These are phyloP conservation scores for Phytophthora aleatoria DNA, from an alignment of 352 stramenopile genomes.

Conservation along the genomic window DNA sequence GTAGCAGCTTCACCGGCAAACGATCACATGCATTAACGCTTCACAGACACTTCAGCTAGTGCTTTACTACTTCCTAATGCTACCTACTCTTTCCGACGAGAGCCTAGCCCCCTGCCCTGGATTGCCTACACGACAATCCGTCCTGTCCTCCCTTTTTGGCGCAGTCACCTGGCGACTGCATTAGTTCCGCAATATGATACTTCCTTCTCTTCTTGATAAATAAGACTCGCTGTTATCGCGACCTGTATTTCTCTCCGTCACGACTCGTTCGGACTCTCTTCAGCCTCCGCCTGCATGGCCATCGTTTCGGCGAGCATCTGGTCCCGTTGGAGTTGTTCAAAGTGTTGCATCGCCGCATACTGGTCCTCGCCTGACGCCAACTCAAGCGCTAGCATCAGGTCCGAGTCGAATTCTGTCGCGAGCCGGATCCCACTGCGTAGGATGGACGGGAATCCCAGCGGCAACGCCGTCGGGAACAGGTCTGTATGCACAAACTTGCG, in stretches of 20 bases:
- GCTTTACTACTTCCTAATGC: conserved; percentile 15
- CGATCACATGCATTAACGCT: conserved; percentile 11
- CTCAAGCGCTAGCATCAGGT: conserved; percentile 69
- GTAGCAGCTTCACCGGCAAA: background rate
- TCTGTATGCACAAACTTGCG: conserved; percentile 60
- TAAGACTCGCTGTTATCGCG: conserved; percentile 32
- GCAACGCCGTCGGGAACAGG: conserved; percentile 54
- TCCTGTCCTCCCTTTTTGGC: conserved; percentile 5
- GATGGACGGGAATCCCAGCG: conserved; percentile 54
- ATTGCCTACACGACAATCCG: conserved; percentile 9
- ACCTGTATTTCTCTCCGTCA: conserved; percentile 31
- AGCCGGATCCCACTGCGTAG: conserved; percentile 43
- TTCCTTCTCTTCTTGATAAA: conserved; percentile 45
- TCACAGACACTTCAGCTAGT: conserved; percentile 14
- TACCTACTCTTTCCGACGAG: conserved; percentile 28
- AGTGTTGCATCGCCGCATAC: conserved; percentile 66
- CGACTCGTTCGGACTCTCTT: conserved; percentile 50
- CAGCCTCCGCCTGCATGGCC: conserved; percentile 56
- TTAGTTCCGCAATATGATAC: conserved; percentile 29
- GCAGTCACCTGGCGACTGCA: conserved; percentile 7
- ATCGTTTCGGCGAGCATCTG: conserved; percentile 58
- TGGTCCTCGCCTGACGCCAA: conserved; percentile 67
- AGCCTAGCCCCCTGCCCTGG: conserved; percentile 9
- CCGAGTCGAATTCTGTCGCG: conserved; percentile 55
- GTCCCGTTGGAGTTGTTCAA: conserved; percentile 58